These are phyloP conservation scores for Chaetothyriales sp. DNA, from an alignment of 2,329 filamentous ascomycete genomes.

Conservation along the genomic window DNA sequence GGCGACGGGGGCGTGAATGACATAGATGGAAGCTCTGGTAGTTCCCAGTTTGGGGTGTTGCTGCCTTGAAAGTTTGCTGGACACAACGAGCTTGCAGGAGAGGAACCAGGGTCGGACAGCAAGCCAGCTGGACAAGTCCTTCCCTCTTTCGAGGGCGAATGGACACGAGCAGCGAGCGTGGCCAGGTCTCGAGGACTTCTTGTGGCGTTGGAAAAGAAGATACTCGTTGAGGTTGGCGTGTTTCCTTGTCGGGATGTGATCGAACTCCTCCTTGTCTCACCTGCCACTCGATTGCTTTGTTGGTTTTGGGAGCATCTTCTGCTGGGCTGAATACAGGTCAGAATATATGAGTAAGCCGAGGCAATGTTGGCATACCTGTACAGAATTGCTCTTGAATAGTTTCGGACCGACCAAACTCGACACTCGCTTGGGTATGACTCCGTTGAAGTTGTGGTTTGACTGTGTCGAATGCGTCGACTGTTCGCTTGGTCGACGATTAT, in stretches of 20 bases:
- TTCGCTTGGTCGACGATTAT: slow-evolving; percentile 13
- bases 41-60: slow-evolving; percentile 6
- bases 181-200: slow-evolving; percentile 16
- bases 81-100: neutral
- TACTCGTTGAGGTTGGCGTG: slow-evolving; percentile 8
- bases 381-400: neutral
- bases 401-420: slow-evolving; percentile 10
- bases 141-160: slow-evolving; percentile 11
- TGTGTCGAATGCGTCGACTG: slow-evolving; percentile 7
- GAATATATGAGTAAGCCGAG: neutral
- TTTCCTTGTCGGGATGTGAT: slow-evolving; percentile 10
- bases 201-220: slow-evolving; percentile 15
- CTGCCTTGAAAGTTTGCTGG: neutral
- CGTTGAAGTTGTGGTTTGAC: slow-evolving; percentile 4
- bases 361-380: neutral
- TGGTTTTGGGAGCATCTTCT: slow-evolving; percentile 2
- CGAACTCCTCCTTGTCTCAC: slow-evolving; percentile 2
- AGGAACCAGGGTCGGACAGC: neutral
- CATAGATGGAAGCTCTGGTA: slow-evolving; percentile 12
- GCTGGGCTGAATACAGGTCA: neutral
- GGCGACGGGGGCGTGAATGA: slow-evolving; percentile 14
- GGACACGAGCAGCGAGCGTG: slow-evolving; percentile 15
- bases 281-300: slow-evolving; percentile 3
- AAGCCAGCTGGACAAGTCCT: neutral
- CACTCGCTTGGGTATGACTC: slow-evolving; percentile 8